Evolutionary conservation across 1,139 yeast species (phyloP).

Genomic region (Scheffersomyces insectosa): DNA sequence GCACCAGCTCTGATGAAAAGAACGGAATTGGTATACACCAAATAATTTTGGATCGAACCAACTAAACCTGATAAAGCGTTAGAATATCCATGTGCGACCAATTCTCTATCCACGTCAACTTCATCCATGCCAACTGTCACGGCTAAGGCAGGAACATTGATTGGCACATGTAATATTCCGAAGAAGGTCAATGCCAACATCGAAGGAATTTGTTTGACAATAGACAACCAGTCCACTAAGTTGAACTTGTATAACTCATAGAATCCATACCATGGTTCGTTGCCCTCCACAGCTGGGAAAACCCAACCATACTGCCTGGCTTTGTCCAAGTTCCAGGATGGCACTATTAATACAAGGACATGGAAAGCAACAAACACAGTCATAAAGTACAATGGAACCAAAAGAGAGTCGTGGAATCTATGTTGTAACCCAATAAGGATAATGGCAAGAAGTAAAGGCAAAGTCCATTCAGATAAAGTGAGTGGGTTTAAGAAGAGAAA

Average conservation of each 20-base stretch:
- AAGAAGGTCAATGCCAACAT: slow-evolving; percentile 95
- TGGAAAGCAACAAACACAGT: slow-evolving; percentile 71
- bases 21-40: slow-evolving; percentile 92
- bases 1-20: slow-evolving; percentile 94
- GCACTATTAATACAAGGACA: slow-evolving; percentile 60
- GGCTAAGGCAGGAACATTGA: slow-evolving; percentile 95
- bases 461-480: slow-evolving; percentile 64
- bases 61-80: slow-evolving; percentile 78
- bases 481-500: slow-evolving; percentile 41
- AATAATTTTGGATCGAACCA: slow-evolving; percentile 90
- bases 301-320: slow-evolving; percentile 85
- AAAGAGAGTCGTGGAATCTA: slow-evolving; percentile 65
- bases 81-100: slow-evolving; percentile 94
- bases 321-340: slow-evolving; percentile 58
- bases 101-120: slow-evolving; percentile 87
- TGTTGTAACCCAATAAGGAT: slow-evolving; percentile 64
- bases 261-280: slow-evolving; percentile 87
- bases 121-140: slow-evolving; percentile 85
- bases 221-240: slow-evolving; percentile 70
- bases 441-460: slow-evolving; percentile 67
- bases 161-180: slow-evolving; percentile 94
- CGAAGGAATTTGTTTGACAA: slow-evolving; percentile 75
- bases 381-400: slow-evolving; percentile 82
- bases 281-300: slow-evolving; percentile 63
- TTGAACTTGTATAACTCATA: slow-evolving; percentile 70